A percentile compares a stretch with the other conserved stretches of the same genome.
Evolutionary conservation across 164 flowering plant genomes (phyloP).

Genomic region (Litsea cubeba): DNA sequence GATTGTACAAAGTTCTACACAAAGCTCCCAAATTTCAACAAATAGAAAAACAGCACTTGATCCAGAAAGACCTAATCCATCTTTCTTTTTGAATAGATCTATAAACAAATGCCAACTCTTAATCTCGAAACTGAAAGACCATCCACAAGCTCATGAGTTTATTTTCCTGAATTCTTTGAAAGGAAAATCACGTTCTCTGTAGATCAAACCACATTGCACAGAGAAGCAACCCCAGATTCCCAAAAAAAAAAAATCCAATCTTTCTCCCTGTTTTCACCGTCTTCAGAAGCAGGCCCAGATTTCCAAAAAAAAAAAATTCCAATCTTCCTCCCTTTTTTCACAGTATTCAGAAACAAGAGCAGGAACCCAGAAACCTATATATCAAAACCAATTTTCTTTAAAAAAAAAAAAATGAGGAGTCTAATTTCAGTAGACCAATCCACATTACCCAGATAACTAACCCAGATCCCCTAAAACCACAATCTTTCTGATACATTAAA

Average conservation of each 20-base stretch:
- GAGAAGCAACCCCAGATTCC: too few species aligned
- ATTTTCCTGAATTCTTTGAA: background rate
- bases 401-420: too few species aligned
- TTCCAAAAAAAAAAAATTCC: background rate
- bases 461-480: background rate
- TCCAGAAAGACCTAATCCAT: background rate
- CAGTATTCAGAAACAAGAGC: background rate
- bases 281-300: background rate
- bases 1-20: background rate
- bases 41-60: background rate
- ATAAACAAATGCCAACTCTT: background rate
- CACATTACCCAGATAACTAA: too few species aligned
- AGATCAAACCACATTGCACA: background rate
- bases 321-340: background rate
- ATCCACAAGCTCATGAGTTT: too few species aligned
- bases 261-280: background rate
- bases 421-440: too few species aligned
- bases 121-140: background rate
- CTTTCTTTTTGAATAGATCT: background rate
- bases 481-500: background rate
- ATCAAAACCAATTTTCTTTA: background rate
- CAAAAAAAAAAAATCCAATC: background rate
- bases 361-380: background rate
- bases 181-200: background rate
- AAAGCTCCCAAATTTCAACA: constrained; percentile 1